Evolutionary conservation across 345 rosid species (phyloP).

Genomic region (Psidium friedrichsthalianum): DNA sequence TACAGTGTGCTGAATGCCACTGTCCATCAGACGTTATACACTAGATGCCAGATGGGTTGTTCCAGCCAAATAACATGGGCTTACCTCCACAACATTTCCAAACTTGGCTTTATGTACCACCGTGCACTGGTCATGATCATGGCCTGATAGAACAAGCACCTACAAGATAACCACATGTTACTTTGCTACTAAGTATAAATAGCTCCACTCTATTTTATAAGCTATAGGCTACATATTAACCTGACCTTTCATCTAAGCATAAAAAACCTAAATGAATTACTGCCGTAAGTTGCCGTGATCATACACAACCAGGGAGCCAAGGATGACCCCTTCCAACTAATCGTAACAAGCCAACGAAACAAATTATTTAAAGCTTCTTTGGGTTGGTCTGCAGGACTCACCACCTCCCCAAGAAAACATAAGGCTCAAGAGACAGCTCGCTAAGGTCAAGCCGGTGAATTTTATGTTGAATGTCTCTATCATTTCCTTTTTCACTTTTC

Average conservation of each 20-base stretch:
- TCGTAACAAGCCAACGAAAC: background rate
- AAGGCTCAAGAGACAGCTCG: background rate
- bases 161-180: constrained; percentile 4
- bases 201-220: background rate
- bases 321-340: background rate
- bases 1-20: constrained; percentile 60
- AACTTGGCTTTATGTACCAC: constrained; percentile 35
- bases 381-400: background rate
- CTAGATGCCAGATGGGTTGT: background rate
- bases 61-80: background rate
- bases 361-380: background rate
- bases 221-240: background rate
- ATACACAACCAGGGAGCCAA: background rate
- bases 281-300: background rate
- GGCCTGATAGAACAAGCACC: constrained; percentile 74
- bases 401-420: background rate
- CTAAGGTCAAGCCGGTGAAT: background rate
- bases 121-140: constrained; percentile 92
- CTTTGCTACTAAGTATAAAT: background rate
- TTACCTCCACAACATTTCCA: constrained; percentile 57
- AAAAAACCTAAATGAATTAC: background rate
- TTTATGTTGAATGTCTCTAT: background rate
- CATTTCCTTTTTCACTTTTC: background rate
- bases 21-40: background rate
- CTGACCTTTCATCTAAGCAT: background rate